Base-by-base conservation (phyloP, 768 basidiomycete genomes). In the Tulasnella sp. region DNA sequence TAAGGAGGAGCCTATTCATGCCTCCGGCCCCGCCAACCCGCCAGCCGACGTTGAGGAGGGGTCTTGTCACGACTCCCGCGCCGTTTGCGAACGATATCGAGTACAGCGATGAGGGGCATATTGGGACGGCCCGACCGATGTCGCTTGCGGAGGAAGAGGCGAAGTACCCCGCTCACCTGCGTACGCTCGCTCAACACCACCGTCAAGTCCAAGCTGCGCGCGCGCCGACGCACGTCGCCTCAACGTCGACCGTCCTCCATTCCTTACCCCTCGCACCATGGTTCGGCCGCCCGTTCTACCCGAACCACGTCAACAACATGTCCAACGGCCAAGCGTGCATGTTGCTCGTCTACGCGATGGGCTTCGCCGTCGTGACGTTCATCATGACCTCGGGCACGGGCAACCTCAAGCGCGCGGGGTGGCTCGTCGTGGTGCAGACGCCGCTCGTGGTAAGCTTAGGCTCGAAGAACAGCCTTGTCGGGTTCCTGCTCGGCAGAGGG, bases 381-480 rank as follows among this genome's bases (percentile, higher is more conserved):
- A 89, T 88, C 84, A 84, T 86, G 69, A 89, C 91, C 1, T 88
- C 86, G 64, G 87, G 89, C 8, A 91, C 93, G 84, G 86, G 85
- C 9, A 87, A 90, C 81, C 86, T 89, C 16, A 80, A 85, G 1
- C 89, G 91, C 4, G 84, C 87, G 4, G 92, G 90, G 1, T 91
- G 87, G 86, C 85, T 93, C 6, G 87, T 90, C 16, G 85, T 88
- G 24, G 89, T 91, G 3, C 93, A 94, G 81, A 82, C 93, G 54
- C 81, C 81, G 20, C n/a, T 81, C 16, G 81, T 76, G 37, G 44
- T 81, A 7, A 28, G 44, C 6, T 60, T 81, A 42, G 81, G 72
- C 14, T 40, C 80, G 31, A 81, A 81, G 81, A 81, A 80, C 31
- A 82, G 64, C 16, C 11, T 81, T 14, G 58, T 81, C 1, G 81